A percentile compares a stretch with the other conserved stretches of the same genome.
Evolutionary conservation across 805 yeast genomes (phyloP).

Genomic region (Ascoidea asiatica): DNA sequence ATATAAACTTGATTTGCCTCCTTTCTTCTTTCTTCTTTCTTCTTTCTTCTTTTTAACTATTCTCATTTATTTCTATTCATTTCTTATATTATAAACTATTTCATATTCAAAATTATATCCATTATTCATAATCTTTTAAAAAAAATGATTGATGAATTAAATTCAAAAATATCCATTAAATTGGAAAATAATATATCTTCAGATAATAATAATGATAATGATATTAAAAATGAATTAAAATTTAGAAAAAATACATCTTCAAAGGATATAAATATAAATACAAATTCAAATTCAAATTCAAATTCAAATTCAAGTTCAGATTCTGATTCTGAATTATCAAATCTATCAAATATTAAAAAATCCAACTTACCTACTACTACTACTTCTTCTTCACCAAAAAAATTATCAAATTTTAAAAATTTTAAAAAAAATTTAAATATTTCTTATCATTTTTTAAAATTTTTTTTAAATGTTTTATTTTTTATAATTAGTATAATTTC

Average conservation of each 20-base stretch:
- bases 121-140: no score
- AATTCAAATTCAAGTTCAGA: no score
- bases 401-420: no score
- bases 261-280: no score
- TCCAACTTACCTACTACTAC: background rate
- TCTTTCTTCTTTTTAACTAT: background rate
- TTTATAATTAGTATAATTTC: constrained; percentile 27
- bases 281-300: no score
- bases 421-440: background rate
- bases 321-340: background rate
- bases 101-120: background rate
- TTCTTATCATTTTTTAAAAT: constrained; percentile 15
- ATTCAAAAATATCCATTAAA: no score
- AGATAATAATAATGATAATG: no score
- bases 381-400: background rate
- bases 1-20: background rate
- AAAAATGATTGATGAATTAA: no score
- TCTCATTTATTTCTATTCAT: background rate
- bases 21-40: background rate
- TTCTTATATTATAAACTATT: background rate
- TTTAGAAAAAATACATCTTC: no score
- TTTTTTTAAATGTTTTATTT: constrained; percentile 13
- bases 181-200: no score
- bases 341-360: background rate
- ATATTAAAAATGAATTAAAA: no score